Conservation (phyloP, 140 eudicot species). For the Ambrosia hybrid region DNA sequence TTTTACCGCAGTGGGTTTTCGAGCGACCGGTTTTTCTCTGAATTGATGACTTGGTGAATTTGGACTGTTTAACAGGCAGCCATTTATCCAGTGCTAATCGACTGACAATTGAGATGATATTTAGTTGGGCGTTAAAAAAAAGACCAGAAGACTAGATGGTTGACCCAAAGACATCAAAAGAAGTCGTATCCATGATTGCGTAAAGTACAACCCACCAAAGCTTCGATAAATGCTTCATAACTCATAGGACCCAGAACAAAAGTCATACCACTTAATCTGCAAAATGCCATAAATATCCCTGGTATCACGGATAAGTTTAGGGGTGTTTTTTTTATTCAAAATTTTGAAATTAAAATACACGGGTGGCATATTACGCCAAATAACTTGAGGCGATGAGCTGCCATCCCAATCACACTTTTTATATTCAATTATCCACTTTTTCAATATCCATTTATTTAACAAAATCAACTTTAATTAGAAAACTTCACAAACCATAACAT, state of each 20-base stretch:
- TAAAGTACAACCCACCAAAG: slow-evolving; percentile 3
- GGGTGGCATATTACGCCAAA: slow-evolving; percentile 3
- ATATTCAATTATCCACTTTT: no score
- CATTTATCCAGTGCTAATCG: no score
- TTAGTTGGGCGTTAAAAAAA: no score
- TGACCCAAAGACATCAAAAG: not conserved
- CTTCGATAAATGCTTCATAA: not conserved
- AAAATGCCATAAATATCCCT: slow-evolving; percentile 17
- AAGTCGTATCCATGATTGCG: not conserved
- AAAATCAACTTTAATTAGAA: no score
- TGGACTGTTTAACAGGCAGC: no score
- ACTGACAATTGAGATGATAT: no score
- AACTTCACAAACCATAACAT: no score
- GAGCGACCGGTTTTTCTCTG: no score
- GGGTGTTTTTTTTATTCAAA: not conserved
- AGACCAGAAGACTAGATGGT: no score
- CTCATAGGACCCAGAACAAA: not conserved
- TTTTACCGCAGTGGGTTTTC: no score
- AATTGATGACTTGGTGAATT: no score
- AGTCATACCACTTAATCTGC: not conserved
- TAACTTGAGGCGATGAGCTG: slow-evolving; percentile 1
- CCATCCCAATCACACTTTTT: slow-evolving; percentile 2
- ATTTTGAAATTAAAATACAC: not conserved
- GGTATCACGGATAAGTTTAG: slow-evolving; percentile 22
- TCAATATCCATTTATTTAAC: no score